Conservation (phyloP, 805 yeast species). For the Starmerella tilneyi region DNA sequence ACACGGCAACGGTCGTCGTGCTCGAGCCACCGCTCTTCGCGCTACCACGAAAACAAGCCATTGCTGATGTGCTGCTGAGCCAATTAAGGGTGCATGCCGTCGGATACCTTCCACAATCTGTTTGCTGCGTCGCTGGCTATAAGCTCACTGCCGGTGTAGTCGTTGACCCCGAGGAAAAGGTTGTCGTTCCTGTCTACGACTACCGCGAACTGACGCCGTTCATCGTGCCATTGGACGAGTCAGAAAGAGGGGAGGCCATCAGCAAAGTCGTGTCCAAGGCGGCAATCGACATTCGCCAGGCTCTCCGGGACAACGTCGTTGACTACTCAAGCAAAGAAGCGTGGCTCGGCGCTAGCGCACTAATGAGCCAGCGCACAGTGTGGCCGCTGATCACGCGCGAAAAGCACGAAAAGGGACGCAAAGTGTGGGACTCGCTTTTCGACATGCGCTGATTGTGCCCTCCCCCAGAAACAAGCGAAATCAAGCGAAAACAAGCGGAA, state of each 20-base stretch:
- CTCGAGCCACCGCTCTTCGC: slow-evolving; percentile 25
- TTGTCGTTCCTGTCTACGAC: slow-evolving; percentile 25
- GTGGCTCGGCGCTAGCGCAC: slow-evolving; percentile 19
- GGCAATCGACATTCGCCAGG: slow-evolving; percentile 14
- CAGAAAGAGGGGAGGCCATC: neutral
- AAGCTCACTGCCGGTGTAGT: slow-evolving; percentile 12
- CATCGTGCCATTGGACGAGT: neutral
- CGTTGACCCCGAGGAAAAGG: slow-evolving; percentile 4
- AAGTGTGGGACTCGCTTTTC: slow-evolving; percentile 20
- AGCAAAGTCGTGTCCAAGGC: neutral
- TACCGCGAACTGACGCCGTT: slow-evolving; percentile 23
- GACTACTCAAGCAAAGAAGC: neutral
- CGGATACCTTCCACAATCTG: slow-evolving; percentile 23
- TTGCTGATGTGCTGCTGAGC: slow-evolving; percentile 19
- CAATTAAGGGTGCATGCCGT: slow-evolving; percentile 18
- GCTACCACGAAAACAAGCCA: slow-evolving; percentile 11
- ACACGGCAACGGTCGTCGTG: slow-evolving; percentile 16
- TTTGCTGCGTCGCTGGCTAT: slow-evolving; percentile 18
- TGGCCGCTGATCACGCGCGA: slow-evolving; percentile 21
- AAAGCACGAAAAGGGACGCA: slow-evolving; percentile 1
- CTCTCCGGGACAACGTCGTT: neutral
- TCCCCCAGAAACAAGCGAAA: too few species aligned
- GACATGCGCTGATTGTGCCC: slow-evolving; percentile 13
- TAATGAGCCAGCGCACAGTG: slow-evolving; percentile 13
- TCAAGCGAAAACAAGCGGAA: too few species aligned